Evolutionary conservation across 1,284 basidiomycete genomes (phyloP), one percentile per base, ranked within the genome.

Genomic region (Boletus sp.): DNA sequence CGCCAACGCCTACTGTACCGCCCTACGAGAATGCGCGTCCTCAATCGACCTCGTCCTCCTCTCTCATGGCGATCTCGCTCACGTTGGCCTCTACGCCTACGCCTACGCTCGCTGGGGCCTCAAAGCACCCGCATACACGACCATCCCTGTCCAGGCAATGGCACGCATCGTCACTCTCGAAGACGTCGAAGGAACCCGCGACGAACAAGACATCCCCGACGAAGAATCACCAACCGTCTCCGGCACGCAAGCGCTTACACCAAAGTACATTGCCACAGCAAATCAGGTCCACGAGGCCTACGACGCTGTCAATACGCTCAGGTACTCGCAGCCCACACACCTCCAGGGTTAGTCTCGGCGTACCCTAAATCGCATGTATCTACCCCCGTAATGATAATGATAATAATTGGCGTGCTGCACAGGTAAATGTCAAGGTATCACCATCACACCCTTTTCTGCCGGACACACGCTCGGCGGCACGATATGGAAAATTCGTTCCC

Each of bases 401-500:
- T 33, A 8, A 46, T 35, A 26, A 42, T 47, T 40, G 16, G 45
- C 30, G 9, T 39, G 32, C 16, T 30, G 32, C 46, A 30, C 62
- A 91, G 91, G 90, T 40, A 91, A 91, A 70, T 88, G 88, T 57
- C 90, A 92, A 63, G 90, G 91, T 44, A 74, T 98, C 55, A 95
- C 95, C 0, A 88, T 99, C 53, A 96, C 94, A 14, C 94, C 96
- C 0, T 97, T 96, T 73, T 90, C 91, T 55, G 91, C 94, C 10
- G 96, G 96, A 0, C 94, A 98, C 67, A 91, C 92, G 0, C 81
- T 99, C 16, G 96, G 96, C 57, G 96, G 95, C 41, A 94, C 94
- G 2, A 89, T 99, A 55, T 99, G 94, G 94, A 98, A 98, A 67
- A 88, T 99, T 51, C 86, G 96, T 32, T 97, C 94, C 1, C 94